Evolutionary conservation across 2,329 filamentous ascomycete genomes (phyloP), one percentile per base, ranked within the genome.

Genomic region (Pseudogymnoascus sp.): DNA sequence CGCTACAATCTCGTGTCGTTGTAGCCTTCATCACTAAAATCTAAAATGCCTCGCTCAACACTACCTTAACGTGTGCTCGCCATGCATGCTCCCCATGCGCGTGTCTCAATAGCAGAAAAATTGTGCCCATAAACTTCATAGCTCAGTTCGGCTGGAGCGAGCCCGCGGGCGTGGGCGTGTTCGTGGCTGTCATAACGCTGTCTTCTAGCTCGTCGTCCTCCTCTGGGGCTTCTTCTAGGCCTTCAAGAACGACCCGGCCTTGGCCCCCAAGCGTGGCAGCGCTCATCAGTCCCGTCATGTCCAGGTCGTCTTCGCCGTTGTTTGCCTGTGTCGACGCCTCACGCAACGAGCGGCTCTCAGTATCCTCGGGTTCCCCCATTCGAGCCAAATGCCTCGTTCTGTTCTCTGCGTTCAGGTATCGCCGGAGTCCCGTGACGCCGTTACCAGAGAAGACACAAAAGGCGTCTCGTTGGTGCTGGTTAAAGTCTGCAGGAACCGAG

Each of bases 381-480:
- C 47, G 47, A n/a, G 47, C 26, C 47, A 56, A 11, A 26, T 19
- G 14, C n/a, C 47, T 56, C 10, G 26, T 11, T 33, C 26, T 16
- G 26, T n/a, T 8, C 26, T 56, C 47, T 33, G 26, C 2, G 86
- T 82, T 96, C 40, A 99, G 81, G 72, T 92, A 90, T 29, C 87
- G 82, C 44, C 93, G 88, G 26, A 99, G 84, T 42, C 85, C 84
- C 44, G 80, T 79, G 1, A 99, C 93, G 63, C 93, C 93, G 26
- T 85, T 82, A 5, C 95, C 93, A 1, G 93, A 97, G 75, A 99
- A 99, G 62, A 99, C 95, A 72, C 95, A 99, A 74, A 99, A 99
- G 6, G 97, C 91, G 61, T 93, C 88, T 66, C 95, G 86, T 74
- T 99, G 95, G 72, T 97, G 92, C 56, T 93, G 89, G 16, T 93